Evolutionary conservation across 2,329 filamentous ascomycete genomes (phyloP).

Genomic region (Aspergillus awamori): DNA sequence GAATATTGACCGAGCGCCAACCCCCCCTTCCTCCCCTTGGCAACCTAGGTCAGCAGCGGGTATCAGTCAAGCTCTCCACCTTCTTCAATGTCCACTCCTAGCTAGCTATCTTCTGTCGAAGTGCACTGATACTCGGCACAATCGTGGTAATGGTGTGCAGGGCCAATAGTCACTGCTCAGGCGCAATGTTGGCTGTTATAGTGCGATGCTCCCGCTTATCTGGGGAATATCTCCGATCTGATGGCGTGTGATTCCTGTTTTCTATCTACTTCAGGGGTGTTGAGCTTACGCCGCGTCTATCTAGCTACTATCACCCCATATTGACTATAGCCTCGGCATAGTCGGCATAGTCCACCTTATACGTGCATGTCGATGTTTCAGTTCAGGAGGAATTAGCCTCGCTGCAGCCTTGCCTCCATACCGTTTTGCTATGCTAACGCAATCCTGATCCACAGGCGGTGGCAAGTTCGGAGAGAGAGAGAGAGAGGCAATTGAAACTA

Average conservation of each 20-base stretch:
- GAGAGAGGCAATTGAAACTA: background rate
- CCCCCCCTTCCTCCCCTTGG: background rate
- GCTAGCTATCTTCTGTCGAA: background rate
- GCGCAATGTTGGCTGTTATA: background rate
- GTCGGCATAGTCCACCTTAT: background rate
- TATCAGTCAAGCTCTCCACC: constrained; percentile 4
- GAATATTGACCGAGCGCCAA: too few relatives aligned
- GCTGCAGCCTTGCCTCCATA: background rate
- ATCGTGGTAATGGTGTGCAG: background rate
- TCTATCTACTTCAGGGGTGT: background rate
- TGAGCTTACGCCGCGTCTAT: background rate
- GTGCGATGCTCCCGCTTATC: background rate
- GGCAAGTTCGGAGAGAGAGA: background rate
- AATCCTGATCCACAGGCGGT: constrained; percentile 5
- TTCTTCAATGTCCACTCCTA: background rate
- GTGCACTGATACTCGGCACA: background rate
- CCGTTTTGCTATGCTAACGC: background rate
- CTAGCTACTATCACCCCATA: background rate
- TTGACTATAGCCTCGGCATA: background rate
- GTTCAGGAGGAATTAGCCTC: background rate
- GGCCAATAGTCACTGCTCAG: background rate
- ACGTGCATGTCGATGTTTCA: background rate
- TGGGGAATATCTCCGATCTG: background rate
- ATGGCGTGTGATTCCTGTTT: background rate
- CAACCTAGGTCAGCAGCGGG: background rate